These are phyloP conservation scores for Rhizopogon roseolus DNA, from an alignment of 768 basidiomycete genomes.

Conservation along the genomic window DNA sequence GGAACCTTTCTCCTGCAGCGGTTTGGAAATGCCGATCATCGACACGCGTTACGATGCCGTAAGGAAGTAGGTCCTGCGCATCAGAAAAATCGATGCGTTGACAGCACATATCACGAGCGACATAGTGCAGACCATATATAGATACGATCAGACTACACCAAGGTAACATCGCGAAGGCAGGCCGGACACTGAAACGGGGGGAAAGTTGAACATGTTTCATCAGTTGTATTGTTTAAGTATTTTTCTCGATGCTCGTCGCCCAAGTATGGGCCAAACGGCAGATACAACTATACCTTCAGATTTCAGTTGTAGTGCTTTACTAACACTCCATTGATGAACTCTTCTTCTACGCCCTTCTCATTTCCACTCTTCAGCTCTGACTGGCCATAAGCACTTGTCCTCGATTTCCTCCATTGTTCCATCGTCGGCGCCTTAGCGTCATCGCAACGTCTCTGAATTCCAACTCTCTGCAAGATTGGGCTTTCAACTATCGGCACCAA, in stretches of 20 bases:
- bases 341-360: conserved; percentile 47
- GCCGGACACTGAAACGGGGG: no score
- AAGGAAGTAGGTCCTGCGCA: no score
- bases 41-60: no score
- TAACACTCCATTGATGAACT: conserved; percentile 47
- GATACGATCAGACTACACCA: no score
- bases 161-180: no score
- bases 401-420: conserved; percentile 46
- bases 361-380: conserved; percentile 35
- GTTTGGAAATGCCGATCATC: no score
- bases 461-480: conserved; percentile 42
- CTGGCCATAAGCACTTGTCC: conserved; percentile 50
- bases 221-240: neutral
- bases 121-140: neutral
- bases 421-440: conserved; percentile 44
- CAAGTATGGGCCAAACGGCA: neutral
- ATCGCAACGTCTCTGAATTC: conserved; percentile 33
- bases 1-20: no score
- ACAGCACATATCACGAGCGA: no score
- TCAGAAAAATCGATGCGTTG: no score
- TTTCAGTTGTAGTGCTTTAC: conserved; percentile 53
- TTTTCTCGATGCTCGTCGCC: neutral
- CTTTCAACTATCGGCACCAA: conserved; percentile 43
- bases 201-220: no score
- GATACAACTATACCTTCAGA: conserved; percentile 7